Evolutionary conservation across 139 green algal species (phyloP), one percentile per base, ranked within the genome.

Genomic region (Desmodesmus armatus): DNA sequence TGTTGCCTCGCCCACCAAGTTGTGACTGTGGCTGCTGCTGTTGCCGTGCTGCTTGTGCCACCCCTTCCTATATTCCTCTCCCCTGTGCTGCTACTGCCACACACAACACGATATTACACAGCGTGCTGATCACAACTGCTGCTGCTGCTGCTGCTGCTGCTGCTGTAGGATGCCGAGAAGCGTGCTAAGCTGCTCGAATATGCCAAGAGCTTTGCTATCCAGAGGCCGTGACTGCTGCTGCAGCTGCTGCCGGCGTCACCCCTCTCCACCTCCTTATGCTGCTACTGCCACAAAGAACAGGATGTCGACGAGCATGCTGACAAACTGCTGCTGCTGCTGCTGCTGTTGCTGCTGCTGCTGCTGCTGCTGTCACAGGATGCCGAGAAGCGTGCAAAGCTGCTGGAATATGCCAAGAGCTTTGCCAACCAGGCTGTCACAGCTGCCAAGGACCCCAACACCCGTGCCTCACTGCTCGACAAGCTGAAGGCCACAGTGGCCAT

Each of bases 121-220:
- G 47, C 47, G 17, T 15, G 47, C 47, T 31, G n/a, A n/a, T 3
- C 25, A 31, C 40, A 53, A 11, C 49, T 81, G 51, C 49, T 5
- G 49, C 43, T 37, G 49, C 31, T 81, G 74, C 74, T 81, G 51
- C 74, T 51, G 49, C 74, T 67, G 74, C 49, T 81, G 49, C 31
- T 25, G 21, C 2, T 47, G 66, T 35, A 82, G 76, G 76, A 82
- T 65, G 41, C 76, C 43, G 76, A 82, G 23, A 82, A 82, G 76
- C 76, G 76, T 25, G 27, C 53, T 25, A 71, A 73, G 76, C 55
- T 82, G 76, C 55, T 82, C 27, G 76, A 72, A n/a, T 82, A 82
- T 40, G 76, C 55, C 37, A 72, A 58, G 39, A 43, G 2, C 55
- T 82, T 82, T 31, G 76, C 76, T 17, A 39, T 25, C 27, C 76